Conservation (phyloP, 176 grass and related monocot species). For the Eremochloa ophiuroides region DNA sequence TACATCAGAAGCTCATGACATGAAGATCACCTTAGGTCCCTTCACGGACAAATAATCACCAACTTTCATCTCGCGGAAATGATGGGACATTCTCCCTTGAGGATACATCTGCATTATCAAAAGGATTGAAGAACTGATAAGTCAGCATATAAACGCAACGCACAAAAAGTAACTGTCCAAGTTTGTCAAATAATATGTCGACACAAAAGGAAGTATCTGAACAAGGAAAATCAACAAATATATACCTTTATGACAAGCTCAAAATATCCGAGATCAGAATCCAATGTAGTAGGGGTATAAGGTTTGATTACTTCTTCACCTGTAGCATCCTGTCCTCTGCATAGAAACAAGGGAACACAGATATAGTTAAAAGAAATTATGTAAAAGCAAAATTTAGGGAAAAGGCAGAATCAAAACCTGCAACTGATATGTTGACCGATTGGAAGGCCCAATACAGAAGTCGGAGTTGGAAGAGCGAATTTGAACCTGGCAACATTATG, state of each 20-base stretch:
- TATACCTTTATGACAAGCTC: constrained; percentile 91
- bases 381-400: background rate
- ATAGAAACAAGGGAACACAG: constrained; percentile 10
- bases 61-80: constrained; percentile 96
- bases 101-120: constrained; percentile 70
- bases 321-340: constrained; percentile 77
- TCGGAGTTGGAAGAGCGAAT: constrained; percentile 72
- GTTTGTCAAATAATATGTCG: background rate
- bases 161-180: background rate
- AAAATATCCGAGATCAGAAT: constrained; percentile 90
- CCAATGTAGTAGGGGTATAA: constrained; percentile 95
- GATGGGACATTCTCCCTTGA: constrained; percentile 99
- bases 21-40: constrained; percentile 76
- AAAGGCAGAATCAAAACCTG: constrained; percentile 47
- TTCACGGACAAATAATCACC: constrained; percentile 91
- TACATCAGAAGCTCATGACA: constrained; percentile 3
- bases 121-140: constrained; percentile 1
- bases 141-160: background rate
- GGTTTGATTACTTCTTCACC: constrained; percentile 95
- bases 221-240: background rate
- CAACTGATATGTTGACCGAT: constrained; percentile 98
- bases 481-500: constrained; percentile 92
- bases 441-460: constrained; percentile 74
- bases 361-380: background rate
- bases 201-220: background rate